phyloP scores from a whole-genome alignment of 768 basidiomycete genomes.

The Hygrocybe punicea region DNA sequence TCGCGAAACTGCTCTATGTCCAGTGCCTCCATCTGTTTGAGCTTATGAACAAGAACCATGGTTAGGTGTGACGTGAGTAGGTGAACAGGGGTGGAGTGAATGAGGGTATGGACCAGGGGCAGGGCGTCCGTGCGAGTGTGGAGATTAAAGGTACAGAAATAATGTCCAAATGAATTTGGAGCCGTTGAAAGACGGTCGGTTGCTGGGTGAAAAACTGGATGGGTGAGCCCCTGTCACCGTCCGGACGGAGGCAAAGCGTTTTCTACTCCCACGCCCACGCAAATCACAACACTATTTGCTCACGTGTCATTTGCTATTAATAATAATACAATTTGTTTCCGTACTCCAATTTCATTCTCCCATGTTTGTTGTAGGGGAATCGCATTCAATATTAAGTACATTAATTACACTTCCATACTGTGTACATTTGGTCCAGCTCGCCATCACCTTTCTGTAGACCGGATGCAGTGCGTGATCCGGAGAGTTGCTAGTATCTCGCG shows the following conservation, averaged over 20 bases:
- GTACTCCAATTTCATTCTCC: no score
- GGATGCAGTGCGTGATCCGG: not conserved
- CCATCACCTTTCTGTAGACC: no score
- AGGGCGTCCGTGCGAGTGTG: not conserved
- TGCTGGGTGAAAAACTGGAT: not conserved
- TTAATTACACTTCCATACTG: no score
- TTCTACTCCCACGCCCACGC: constrained; percentile 3
- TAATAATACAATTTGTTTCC: not conserved
- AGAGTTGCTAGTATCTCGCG: not conserved
- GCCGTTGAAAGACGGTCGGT: not conserved
- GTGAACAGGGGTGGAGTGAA: not conserved
- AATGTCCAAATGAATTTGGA: not conserved
- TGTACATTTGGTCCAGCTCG: no score
- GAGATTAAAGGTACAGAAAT: not conserved
- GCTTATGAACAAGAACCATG: constrained; percentile 24
- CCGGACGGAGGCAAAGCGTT: constrained; percentile 5
- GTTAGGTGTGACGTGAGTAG: not conserved
- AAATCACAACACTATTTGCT: not conserved
- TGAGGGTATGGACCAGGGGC: not conserved
- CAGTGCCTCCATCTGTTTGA: constrained; percentile 16
- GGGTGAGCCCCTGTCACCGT: constrained; percentile 7
- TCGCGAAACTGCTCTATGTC: constrained; percentile 11
- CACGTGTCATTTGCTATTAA: no score
- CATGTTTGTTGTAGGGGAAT: no score
- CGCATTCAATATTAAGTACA: no score